These are phyloP conservation scores for Smithsoniella earleae DNA, from an alignment of 163 green algal species.

Conservation along the genomic window DNA sequence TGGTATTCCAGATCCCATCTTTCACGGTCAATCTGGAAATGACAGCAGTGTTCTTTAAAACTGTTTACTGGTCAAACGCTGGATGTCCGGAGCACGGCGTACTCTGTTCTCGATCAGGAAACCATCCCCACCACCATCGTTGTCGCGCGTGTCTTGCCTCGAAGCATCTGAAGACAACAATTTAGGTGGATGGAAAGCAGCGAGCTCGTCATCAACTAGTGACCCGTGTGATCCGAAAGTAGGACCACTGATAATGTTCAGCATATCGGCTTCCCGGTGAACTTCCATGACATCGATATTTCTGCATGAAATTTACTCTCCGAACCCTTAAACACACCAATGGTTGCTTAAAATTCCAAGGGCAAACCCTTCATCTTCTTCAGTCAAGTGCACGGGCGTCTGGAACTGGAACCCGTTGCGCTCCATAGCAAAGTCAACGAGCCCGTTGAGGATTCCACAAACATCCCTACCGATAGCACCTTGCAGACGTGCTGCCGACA, in stretches of 20 bases:
- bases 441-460: background rate
- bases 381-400: background rate
- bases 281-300: conserved; percentile 23
- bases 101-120: background rate
- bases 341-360: too few relatives aligned
- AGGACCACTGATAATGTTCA: too few relatives aligned
- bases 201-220: conserved; percentile 13
- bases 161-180: too few relatives aligned
- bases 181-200: background rate
- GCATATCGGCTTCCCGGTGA: conserved; percentile 23
- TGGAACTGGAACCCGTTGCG: conserved; percentile 7
- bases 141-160: too few relatives aligned
- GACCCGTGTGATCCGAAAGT: too few relatives aligned
- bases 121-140: background rate
- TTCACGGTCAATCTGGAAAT: conserved; percentile 17
- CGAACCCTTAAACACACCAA: background rate
- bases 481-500: conserved; percentile 8
- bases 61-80: too few relatives aligned
- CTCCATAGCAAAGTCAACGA: conserved; percentile 14
- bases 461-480: background rate
- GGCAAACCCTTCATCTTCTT: conserved; percentile 24
- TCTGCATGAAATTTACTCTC: too few relatives aligned
- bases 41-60: too few relatives aligned
- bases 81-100: too few relatives aligned
- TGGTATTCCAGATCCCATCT: conserved; percentile 25